Conservation (phyloP, 805 yeast species). For the Naumovozyma castellii region DNA sequence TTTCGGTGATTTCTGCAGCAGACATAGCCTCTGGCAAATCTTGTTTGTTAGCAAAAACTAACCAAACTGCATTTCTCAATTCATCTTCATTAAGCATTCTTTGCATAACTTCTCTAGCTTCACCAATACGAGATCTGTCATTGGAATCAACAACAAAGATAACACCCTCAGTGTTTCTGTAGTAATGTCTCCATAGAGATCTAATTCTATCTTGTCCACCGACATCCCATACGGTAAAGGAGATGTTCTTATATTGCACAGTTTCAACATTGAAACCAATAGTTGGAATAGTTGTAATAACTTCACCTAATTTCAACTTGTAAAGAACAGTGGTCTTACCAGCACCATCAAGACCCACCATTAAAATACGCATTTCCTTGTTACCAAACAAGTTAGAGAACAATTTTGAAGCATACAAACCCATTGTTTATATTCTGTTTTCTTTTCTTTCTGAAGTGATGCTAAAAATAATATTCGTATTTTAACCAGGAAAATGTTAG, state of each 20-base stretch:
- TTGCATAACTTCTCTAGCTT: slow-evolving; percentile 96
- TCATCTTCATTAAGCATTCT: slow-evolving; percentile 98
- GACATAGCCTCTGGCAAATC: slow-evolving; percentile 98
- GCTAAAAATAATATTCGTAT: background rate
- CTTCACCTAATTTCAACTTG: slow-evolving; percentile 91
- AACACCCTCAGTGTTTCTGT: slow-evolving; percentile 97
- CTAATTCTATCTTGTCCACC: slow-evolving; percentile 99
- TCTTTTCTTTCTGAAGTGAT: background rate
- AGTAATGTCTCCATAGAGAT: slow-evolving; percentile 98
- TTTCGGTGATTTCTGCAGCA: slow-evolving; percentile 97
- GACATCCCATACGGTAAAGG: slow-evolving; percentile 97
- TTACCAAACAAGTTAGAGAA: slow-evolving; percentile 93
- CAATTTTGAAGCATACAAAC: slow-evolving; percentile 88
- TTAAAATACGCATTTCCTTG: slow-evolving; percentile 94
- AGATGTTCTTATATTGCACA: slow-evolving; percentile 92
- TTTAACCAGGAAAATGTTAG: too few relatives aligned
- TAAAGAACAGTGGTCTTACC: slow-evolving; percentile 96
- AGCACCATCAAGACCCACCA: slow-evolving; percentile 98
- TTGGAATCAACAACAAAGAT: slow-evolving; percentile 96
- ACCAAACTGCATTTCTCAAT: slow-evolving; percentile 88
- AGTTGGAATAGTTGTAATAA: slow-evolving; percentile 92
- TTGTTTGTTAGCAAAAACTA: slow-evolving; percentile 96
- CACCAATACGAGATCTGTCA: slow-evolving; percentile 95
- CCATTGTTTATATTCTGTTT: slow-evolving; percentile 47
- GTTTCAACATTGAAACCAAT: slow-evolving; percentile 97